Evolutionary conservation across 148 eudicot species (phyloP).

Genomic region (Vaccinium vitisidaea): DNA sequence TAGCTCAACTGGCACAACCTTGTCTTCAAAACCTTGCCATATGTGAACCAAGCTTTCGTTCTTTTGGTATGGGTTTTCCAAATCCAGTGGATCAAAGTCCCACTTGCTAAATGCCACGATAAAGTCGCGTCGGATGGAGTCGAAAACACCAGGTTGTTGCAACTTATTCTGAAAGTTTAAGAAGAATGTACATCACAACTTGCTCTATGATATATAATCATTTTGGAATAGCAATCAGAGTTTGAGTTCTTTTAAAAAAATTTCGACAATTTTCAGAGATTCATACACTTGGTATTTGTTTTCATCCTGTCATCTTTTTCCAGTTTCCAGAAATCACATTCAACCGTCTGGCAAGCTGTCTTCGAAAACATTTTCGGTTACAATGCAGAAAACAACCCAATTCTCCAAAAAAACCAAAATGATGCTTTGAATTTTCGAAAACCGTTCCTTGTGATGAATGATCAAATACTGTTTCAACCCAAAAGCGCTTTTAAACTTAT

Average conservation of each 20-base stretch:
- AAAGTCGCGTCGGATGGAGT: conserved; percentile 40
- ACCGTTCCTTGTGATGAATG: background rate
- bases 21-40: conserved; percentile 53
- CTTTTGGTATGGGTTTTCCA: conserved; percentile 34
- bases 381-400: background rate
- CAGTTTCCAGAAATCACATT: background rate
- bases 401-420: background rate
- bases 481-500: background rate
- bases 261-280: background rate
- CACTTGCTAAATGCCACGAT: conserved; percentile 39
- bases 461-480: too few relatives aligned
- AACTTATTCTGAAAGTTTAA: conserved; percentile 26
- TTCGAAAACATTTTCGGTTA: background rate
- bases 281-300: background rate
- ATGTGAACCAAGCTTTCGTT: conserved; percentile 42
- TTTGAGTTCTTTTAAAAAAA: background rate
- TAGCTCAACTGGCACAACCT: conserved; percentile 36
- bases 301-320: background rate
- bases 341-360: background rate
- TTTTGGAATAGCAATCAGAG: background rate
- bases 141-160: conserved; percentile 29
- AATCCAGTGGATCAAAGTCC: conserved; percentile 48
- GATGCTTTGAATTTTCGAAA: background rate
- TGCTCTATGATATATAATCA: background rate
- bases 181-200: background rate